Conservation (phyloP, 2,329 filamentous ascomycete species). For the Sporothrix phasma region DNA sequence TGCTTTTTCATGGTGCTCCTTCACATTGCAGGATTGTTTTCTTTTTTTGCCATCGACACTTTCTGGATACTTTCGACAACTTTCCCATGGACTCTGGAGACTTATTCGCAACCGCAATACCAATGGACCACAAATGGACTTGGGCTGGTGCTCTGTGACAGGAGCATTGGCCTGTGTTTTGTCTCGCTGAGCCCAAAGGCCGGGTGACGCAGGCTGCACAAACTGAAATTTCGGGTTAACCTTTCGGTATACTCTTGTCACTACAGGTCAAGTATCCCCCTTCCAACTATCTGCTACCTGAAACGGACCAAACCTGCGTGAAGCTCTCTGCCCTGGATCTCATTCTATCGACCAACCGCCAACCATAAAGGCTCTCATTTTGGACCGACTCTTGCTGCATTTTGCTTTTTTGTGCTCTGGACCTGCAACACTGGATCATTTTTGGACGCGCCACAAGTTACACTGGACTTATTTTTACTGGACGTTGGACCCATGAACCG, state of each 20-base stretch:
- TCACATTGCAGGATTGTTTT: conserved; percentile 9
- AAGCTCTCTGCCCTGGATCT: background rate
- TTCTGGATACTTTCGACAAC: background rate
- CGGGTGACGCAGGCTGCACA: background rate
- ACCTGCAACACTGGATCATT: background rate
- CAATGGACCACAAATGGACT: conserved; percentile 2
- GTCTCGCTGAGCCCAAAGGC: background rate
- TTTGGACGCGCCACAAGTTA: background rate
- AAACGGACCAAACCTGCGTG: background rate
- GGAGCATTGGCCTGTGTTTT: background rate
- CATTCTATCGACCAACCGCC: background rate
- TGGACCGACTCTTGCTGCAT: background rate
- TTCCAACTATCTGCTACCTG: background rate
- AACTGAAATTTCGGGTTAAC: background rate
- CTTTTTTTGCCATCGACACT: background rate
- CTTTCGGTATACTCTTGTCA: background rate
- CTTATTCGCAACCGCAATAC: background rate
- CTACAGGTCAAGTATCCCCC: background rate
- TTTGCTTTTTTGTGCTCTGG: background rate
- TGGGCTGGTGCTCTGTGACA: conserved; percentile 8
- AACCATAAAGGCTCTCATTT: background rate
- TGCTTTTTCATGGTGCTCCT: background rate
- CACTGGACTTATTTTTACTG: background rate
- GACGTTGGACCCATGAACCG: background rate
- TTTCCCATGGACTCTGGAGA: background rate